Evolutionary conservation across 2,329 filamentous ascomycete genomes (phyloP).

Genomic region (Penicillium occitanis): DNA sequence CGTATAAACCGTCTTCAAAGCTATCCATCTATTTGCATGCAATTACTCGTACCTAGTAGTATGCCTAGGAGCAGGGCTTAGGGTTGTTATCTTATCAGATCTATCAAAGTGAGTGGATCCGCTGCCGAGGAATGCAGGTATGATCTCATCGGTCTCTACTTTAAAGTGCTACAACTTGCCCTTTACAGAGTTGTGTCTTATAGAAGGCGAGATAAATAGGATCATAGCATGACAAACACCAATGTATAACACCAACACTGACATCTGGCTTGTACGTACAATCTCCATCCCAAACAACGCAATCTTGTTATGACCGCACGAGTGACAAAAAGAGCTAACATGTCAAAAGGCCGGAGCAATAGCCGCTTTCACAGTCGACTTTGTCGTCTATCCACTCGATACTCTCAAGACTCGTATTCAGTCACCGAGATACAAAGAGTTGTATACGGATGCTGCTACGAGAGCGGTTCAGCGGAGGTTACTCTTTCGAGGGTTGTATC

Average conservation of each 20-base stretch:
- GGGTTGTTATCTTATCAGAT: constrained; percentile 9
- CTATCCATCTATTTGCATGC: not conserved
- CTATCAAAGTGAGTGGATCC: constrained; percentile 1
- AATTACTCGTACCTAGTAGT: not conserved
- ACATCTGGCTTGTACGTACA: constrained; percentile 57
- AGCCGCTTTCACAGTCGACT: constrained; percentile 81
- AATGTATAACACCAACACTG: constrained; percentile 55
- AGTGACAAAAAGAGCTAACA: not conserved
- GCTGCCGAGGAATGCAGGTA: constrained; percentile 1
- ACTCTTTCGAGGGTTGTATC: constrained; percentile 74
- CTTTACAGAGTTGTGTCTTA: not conserved
- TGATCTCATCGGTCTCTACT: constrained; percentile 15
- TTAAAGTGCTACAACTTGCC: not conserved
- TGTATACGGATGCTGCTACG: constrained; percentile 61
- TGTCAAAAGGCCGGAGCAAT: constrained; percentile 71
- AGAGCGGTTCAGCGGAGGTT: constrained; percentile 55
- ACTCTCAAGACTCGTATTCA: constrained; percentile 87
- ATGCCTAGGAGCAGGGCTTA: not conserved
- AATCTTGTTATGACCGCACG: not conserved
- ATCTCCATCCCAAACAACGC: not conserved
- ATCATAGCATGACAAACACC: not conserved
- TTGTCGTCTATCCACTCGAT: constrained; percentile 83
- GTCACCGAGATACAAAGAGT: constrained; percentile 69
- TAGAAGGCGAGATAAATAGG: not conserved
- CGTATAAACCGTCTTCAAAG: constrained; percentile 5